These are phyloP conservation scores for Aegilops umbellulata DNA, from an alignment of 176 grass and related monocot species.

Conservation along the genomic window DNA sequence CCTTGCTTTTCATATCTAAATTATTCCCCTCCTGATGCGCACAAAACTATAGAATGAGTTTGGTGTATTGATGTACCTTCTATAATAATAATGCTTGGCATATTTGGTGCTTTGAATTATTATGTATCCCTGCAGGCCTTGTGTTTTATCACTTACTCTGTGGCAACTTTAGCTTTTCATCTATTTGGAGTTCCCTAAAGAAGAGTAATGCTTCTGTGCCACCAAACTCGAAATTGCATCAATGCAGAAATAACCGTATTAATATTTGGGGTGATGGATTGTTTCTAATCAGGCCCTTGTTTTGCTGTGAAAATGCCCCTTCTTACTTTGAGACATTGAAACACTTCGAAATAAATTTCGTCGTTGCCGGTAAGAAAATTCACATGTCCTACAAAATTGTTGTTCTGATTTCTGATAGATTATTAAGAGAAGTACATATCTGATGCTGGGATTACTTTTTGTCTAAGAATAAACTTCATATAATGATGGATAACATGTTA, in stretches of 20 bases:
- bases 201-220: background rate
- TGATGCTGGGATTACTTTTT: background rate
- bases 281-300: background rate
- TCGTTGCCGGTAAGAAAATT: background rate
- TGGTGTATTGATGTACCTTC: background rate
- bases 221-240: background rate
- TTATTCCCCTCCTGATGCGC: background rate
- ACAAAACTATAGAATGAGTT: background rate
- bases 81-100: background rate
- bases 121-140: background rate
- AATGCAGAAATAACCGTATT: background rate
- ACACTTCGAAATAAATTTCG: background rate
- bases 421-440: background rate
- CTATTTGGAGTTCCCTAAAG: background rate
- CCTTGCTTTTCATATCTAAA: background rate
- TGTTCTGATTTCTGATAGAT: background rate
- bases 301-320: background rate
- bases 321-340: background rate
- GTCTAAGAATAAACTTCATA: background rate
- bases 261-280: background rate
- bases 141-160: background rate
- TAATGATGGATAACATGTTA: background rate
- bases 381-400: background rate
- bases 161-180: conserved; percentile 2
- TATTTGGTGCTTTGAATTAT: conserved; percentile 18